These are phyloP conservation scores for Nemania diffusa DNA, from an alignment of 2,329 filamentous ascomycete species.

Conservation along the genomic window DNA sequence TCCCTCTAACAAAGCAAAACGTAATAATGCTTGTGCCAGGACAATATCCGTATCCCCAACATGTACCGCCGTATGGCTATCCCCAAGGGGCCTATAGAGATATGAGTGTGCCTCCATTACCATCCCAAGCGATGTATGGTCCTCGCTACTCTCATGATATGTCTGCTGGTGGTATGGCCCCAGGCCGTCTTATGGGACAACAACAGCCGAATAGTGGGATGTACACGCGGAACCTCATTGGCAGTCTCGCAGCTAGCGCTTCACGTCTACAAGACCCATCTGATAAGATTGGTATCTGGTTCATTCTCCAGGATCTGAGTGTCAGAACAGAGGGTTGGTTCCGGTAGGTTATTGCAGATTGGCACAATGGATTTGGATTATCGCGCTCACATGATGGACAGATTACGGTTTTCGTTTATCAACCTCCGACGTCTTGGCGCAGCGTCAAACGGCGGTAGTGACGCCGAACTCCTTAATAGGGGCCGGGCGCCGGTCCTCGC, in stretches of 20 bases:
- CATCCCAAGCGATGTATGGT: conserved; percentile 48
- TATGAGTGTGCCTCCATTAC: conserved; percentile 44
- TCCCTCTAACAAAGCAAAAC: conserved; percentile 3
- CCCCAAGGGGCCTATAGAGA: conserved; percentile 45
- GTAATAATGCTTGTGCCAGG: conserved; percentile 31
- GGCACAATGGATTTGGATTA: neutral
- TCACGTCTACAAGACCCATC: conserved; percentile 82
- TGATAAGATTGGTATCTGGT: conserved; percentile 92
- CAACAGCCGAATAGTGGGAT: conserved; percentile 73
- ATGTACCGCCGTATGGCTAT: conserved; percentile 46
- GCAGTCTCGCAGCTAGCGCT: conserved; percentile 88
- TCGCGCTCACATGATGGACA: conserved; percentile 45
- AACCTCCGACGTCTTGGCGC: conserved; percentile 73
- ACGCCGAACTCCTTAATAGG: conserved; percentile 70
- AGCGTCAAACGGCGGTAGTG: conserved; percentile 50
- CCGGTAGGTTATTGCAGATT: conserved; percentile 66
- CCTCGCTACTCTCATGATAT: conserved; percentile 52
- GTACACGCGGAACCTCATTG: conserved; percentile 95
- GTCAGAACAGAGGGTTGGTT: conserved; percentile 93
- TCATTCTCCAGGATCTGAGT: conserved; percentile 93
- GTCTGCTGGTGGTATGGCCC: conserved; percentile 51
- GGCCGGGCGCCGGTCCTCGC: conserved; percentile 85
- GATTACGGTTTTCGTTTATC: conserved; percentile 78
- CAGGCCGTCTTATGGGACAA: conserved; percentile 50
- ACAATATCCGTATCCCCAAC: conserved; percentile 46